These are phyloP conservation scores for Syncephalastrum monosporum DNA, from an alignment of 371 early-diverging fungal species.

Conservation along the genomic window DNA sequence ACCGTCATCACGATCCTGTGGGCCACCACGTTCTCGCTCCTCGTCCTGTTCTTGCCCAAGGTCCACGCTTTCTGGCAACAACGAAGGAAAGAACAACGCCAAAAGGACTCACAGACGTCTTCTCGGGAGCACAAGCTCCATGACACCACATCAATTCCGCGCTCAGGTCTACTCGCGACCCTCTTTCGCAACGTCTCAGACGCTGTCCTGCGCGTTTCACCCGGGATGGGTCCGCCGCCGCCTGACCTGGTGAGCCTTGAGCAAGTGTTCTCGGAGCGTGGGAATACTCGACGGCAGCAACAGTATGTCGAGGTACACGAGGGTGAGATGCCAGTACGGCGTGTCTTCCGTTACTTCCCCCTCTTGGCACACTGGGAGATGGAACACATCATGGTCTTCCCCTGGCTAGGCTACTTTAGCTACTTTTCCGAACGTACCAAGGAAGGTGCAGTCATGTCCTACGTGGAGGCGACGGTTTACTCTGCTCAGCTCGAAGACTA, in stretches of 20 bases:
- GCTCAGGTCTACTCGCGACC: no score
- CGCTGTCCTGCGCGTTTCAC: background rate
- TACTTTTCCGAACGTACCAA: conserved; percentile 51
- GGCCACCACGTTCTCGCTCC: conserved; percentile 54
- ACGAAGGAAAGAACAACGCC: conserved; percentile 9
- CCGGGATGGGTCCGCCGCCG: background rate
- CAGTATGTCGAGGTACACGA: conserved; percentile 36
- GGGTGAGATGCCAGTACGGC: conserved; percentile 53
- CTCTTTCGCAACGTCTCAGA: background rate
- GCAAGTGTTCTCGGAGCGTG: conserved; percentile 20
- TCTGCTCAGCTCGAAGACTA: conserved; percentile 49
- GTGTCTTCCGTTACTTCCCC: conserved; percentile 54
- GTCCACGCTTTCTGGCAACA: conserved; percentile 39
- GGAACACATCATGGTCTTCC: conserved; percentile 58
- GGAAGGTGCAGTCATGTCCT: conserved; percentile 49
- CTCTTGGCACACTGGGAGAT: conserved; percentile 59
- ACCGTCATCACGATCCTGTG: conserved; percentile 51
- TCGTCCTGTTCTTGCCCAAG: conserved; percentile 58
- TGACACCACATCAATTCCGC: no score
- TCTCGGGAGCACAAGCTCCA: conserved; percentile 5
- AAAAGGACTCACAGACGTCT: conserved; percentile 1
- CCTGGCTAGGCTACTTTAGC: conserved; percentile 53
- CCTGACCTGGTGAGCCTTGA: conserved; percentile 19
- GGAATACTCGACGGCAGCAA: conserved; percentile 10
- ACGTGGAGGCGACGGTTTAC: conserved; percentile 41